Base-by-base conservation (phyloP, 2,329 filamentous ascomycete genomes). In the Aspergillus clavatus region DNA sequence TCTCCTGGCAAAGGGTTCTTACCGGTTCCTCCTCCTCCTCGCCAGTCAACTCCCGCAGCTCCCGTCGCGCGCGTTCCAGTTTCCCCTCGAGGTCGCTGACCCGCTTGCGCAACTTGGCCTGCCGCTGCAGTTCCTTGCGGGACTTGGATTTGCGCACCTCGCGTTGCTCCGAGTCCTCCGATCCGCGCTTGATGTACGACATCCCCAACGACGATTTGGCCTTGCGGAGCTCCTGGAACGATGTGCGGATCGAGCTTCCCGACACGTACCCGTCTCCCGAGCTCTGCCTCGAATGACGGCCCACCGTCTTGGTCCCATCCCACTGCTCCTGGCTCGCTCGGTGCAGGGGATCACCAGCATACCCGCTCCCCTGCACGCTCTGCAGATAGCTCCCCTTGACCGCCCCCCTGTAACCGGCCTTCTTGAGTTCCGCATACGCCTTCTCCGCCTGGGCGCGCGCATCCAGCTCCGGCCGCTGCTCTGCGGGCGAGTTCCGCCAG, bases 1-100 rank as follows among this genome's bases (percentile, higher is more conserved):
- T 62, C 29, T 60, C 62, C 21, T 58, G 45, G 35, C 51, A 60
- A 41, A 54, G 46, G 7, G 43, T 45, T 49, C 16, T 41, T 38
- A 19, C 28, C 47, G 28, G 22, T 29, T 39, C 21, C 12, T 47
- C 51, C 26, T 58, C 61, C 48, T 59, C 54, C 28, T 75, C 70
- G 8, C 66, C 66, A 12, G 78, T 63, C 29, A 75, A 68, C 4
- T 74, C 66, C 24, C 71, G 67, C 19, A 83, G 70, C 60, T 83
- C 76, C 39, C 71, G 71, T 26, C 78, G 72, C 7, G 79, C 79
- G 27, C 72, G 70, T 12, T 77, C 68, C 23, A 83, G 71, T 57
- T 82, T 81, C 10, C 68, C 60, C 54, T 84, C 80, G 10, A 83
- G 71, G 51, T 82, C 74, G 52, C 78, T 81, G 23, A 83, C 79